Evolutionary conservation across 108 stramenopile species (phyloP), one percentile per base, ranked within the genome.

Genomic region (Nitzschia inconspicua): DNA sequence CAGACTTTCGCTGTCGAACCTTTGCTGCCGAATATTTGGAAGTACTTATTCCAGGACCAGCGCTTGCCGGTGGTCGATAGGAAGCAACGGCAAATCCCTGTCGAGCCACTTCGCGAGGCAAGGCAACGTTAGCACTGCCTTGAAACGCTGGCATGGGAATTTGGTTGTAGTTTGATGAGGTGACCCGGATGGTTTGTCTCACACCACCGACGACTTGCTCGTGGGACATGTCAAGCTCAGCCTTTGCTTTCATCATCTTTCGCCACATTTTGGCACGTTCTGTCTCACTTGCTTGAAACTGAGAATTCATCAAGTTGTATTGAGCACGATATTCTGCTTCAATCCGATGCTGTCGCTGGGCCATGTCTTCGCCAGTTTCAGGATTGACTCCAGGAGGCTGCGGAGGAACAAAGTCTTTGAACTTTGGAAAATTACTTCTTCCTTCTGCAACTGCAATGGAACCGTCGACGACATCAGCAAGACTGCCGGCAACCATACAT

Each of bases 11-110:
- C 50, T 77, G 70, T 29, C 60, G 56, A 6, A 86, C 76, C 34
- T 71, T 68, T 7, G 79, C 73, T n/a, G 73, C 66, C 7, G 85
- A 86, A 52, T 86, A 90, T 62, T 78, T 89, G 58, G 42, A 47
- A 11, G 30, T 40, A 29, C 28, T 25, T 29, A 19, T 34, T 25
- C 20, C 22, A 13, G 60, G 40, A 24, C 34, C 27, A 19, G 36
- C 32, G 16, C 22, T 32, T 14, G 50, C 23, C 4, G 52, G 40
- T 14, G 77, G 65, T 4, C 66, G 59, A 43, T 65, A 66, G n/a
- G 69, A 31, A 18, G 65, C 57, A 5, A 47, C 19, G 1, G 75
- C 47, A 13, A 30, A 22, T 3, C 14, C 28, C 27, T 51, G 50
- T n/a, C 37, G 53, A 22, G 51, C 40, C 5, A 52, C 32, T 55